Conservation (phyloP, 2,329 filamentous ascomycete genomes). For the Talaromyces funiculosus region DNA sequence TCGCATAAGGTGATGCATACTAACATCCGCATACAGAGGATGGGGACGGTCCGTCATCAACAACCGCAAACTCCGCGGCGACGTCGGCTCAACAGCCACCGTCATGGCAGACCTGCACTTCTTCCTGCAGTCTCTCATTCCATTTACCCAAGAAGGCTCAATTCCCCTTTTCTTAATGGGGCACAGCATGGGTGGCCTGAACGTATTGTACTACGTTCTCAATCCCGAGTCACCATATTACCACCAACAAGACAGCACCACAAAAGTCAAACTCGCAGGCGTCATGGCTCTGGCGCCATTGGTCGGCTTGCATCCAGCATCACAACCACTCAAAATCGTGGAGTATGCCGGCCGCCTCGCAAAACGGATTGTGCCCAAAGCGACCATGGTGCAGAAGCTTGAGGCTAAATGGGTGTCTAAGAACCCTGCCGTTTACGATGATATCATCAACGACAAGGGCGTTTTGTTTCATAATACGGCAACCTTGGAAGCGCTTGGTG, state of each 20-base stretch:
- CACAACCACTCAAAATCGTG: slow-evolving; percentile 41
- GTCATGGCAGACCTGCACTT: slow-evolving; percentile 74
- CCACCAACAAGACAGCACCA: slow-evolving; percentile 2
- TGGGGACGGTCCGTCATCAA: slow-evolving; percentile 71
- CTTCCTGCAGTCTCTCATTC: slow-evolving; percentile 60
- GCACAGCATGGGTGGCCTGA: slow-evolving; percentile 84
- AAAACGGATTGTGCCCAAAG: slow-evolving; percentile 1
- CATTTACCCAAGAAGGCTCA: slow-evolving; percentile 29
- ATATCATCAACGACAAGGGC: slow-evolving; percentile 1
- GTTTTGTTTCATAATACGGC: slow-evolving; percentile 73
- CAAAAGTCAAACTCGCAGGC: slow-evolving; percentile 4
- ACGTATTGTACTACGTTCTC: slow-evolving; percentile 60
- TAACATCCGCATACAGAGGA: slow-evolving; percentile 45
- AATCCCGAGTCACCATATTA: slow-evolving; percentile 25
- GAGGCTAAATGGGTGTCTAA: slow-evolving; percentile 48
- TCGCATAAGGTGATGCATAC: neutral
- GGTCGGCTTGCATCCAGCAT: slow-evolving; percentile 66
- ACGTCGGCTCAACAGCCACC: slow-evolving; percentile 65
- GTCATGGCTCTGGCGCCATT: slow-evolving; percentile 75
- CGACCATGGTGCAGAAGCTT: slow-evolving; percentile 8
- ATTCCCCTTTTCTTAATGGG: slow-evolving; percentile 71
- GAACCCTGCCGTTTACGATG: slow-evolving; percentile 25
- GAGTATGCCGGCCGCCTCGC: slow-evolving; percentile 7
- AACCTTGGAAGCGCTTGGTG: slow-evolving; percentile 73
- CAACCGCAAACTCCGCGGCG: slow-evolving; percentile 56